A percentile compares a stretch with the other conserved stretches of the same genome.
Conservation (phyloP, 805 yeast genomes). For the Teunomyces barrocoloradensis region DNA sequence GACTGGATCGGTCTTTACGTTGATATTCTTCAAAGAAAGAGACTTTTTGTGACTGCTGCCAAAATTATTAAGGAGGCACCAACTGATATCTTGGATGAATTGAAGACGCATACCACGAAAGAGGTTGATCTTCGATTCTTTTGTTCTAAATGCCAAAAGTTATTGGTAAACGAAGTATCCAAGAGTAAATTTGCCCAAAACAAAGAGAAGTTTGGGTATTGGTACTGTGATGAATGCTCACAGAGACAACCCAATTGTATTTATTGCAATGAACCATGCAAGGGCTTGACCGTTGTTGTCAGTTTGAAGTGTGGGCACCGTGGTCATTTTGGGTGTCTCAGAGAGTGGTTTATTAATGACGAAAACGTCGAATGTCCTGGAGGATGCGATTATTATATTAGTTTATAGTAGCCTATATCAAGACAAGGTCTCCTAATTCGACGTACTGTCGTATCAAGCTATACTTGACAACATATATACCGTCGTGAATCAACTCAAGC, state of each 20-base stretch:
- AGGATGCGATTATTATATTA: constrained; percentile 50
- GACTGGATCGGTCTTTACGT: constrained; percentile 59
- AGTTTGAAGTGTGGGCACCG: constrained; percentile 77
- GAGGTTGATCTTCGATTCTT: constrained; percentile 45
- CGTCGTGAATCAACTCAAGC: constrained; percentile 50
- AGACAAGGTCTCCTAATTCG: constrained; percentile 35
- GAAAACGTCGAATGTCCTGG: constrained; percentile 74
- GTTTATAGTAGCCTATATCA: constrained; percentile 22
- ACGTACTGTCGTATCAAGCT: constrained; percentile 33
- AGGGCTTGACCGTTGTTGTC: constrained; percentile 61
- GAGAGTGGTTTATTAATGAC: constrained; percentile 70
- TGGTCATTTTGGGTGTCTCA: constrained; percentile 79
- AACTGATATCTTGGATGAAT: constrained; percentile 21
- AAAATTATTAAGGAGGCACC: constrained; percentile 48
- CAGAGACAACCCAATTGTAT: constrained; percentile 65
- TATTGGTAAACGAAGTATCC: constrained; percentile 58
- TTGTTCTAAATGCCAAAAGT: constrained; percentile 58
- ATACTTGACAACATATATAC: constrained; percentile 75
- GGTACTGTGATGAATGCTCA: constrained; percentile 81
- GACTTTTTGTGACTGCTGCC: constrained; percentile 58
- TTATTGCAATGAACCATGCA: constrained; percentile 73
- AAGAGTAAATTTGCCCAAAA: constrained; percentile 25
- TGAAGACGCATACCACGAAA: constrained; percentile 31
- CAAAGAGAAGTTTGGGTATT: constrained; percentile 54
- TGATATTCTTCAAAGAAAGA: constrained; percentile 48